Evolutionary conservation across 2,329 filamentous ascomycete species (phyloP), one percentile per base, ranked within the genome.

Genomic region (Paracorniculantispora psalliotae): DNA sequence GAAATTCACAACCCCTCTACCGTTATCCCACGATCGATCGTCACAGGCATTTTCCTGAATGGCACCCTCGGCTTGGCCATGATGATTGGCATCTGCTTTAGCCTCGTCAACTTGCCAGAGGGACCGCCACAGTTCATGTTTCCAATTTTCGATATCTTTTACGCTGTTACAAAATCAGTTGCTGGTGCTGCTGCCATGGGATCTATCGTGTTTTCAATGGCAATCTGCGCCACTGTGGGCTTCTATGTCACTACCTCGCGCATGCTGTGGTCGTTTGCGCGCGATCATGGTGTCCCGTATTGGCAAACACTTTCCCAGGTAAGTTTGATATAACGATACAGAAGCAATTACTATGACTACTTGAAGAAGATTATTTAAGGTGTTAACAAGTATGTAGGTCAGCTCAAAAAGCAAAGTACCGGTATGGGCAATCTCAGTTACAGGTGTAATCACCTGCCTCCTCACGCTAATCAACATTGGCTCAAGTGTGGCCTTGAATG

Each of bases 141-240:
- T 47, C 82, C 85, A 0, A 84, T 84, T 62, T 84, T 87, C 65
- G 75, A 83, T 51, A 76, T 85, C 23, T 85, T 85, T 61, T 75
- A 75, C 61, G 76, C 82, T 39, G 77, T 77, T 1, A 80, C 81
- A 3, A 70, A 75, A 2, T 79, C 76, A 17, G 67, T 74, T 3
- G 75, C 75, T 0, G 81, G 77, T 0, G 76, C 81, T 0, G 77
- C 77, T 2, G 75, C 78, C 25, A 81, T 84, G 76, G 73, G 76
- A 0, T 68, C 74, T 7, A 74, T 84, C 25, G 69, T 84, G 5
- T 72, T 81, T 2, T 67, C 81, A n/a, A 77, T 81, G 26, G 70
- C 77, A 4, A 75, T 76, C 1, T 79, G 75, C 26, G 78, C 77
- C 41, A 79, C 77, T 8, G 78, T 83, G 23, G 79, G 79, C 1